Evolutionary conservation across 176 grass and related monocot species (phyloP).

Genomic region (Eragrostis curvula): DNA sequence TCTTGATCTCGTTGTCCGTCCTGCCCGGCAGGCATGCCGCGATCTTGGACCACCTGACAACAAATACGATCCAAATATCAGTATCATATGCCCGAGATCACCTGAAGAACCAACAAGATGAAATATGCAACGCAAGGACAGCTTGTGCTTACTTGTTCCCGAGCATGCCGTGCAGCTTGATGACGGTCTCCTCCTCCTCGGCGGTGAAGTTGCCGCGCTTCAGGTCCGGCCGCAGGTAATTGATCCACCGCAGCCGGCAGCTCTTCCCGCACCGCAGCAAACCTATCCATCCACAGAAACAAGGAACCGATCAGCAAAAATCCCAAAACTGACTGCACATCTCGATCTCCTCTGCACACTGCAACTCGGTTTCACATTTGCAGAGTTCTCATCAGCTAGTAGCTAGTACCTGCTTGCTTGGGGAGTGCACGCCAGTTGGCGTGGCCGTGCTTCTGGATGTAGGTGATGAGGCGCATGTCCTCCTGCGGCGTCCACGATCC

Average conservation of each 20-base stretch:
- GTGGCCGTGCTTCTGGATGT: slow-evolving; percentile 86
- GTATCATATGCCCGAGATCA: not conserved
- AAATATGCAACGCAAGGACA: not conserved
- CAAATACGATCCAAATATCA: not conserved
- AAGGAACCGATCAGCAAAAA: not conserved
- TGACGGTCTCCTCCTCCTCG: slow-evolving; percentile 81
- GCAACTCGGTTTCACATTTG: slow-evolving; percentile 18
- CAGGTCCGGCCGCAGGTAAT: slow-evolving; percentile 92
- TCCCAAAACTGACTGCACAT: not conserved
- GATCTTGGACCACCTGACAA: slow-evolving; percentile 84
- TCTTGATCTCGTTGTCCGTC: slow-evolving; percentile 99
- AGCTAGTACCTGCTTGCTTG: slow-evolving; percentile 67
- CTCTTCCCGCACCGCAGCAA: slow-evolving; percentile 95
- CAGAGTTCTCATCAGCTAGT: not conserved
- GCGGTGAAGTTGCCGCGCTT: slow-evolving; percentile 87
- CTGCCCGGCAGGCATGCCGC: slow-evolving; percentile 78
- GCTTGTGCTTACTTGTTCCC: slow-evolving; percentile 77
- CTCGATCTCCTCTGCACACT: not conserved
- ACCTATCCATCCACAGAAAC: slow-evolving; percentile 30
- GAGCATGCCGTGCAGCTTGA: slow-evolving; percentile 70
- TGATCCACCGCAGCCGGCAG: slow-evolving; percentile 90
- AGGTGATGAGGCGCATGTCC: slow-evolving; percentile 78
- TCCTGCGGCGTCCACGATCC: slow-evolving; percentile 92
- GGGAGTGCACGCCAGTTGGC: slow-evolving; percentile 87
- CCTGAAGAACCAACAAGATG: not conserved